Base-by-base conservation (phyloP, 345 rosid genomes). In the Luvunga scandens region DNA sequence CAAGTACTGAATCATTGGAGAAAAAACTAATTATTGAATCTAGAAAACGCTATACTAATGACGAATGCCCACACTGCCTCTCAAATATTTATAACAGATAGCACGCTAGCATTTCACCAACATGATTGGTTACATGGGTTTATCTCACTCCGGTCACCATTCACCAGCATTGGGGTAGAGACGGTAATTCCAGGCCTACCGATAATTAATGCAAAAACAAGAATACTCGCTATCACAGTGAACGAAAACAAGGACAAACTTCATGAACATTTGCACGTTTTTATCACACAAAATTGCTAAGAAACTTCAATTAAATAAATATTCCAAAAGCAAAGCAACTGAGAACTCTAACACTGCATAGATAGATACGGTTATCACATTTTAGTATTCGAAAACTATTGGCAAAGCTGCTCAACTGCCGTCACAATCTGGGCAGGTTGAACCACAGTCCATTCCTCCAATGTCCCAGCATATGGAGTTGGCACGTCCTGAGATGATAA, bases 401-500 rank as follows among this genome's bases (percentile, higher is more conserved):
- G 90, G 88, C 99, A 95, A 42, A 95, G 90, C 89, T 93, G 91
- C 87, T 93, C 96, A 48, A 93, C 94, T 8, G 98, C 99, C 0
- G 97, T 91, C 75, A 95, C 98, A 42, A 93, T 92, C 91, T 92
- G 98, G 53, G 93, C 88, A 7, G 99, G 99, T 80, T 95, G 99
- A 78, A 95, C 98, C 13, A 93, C 92, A 0, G 98, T 95, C 93
- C 92, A 90, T 78, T 95, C 98, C 79, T 95, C 99, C 78, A 95
- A 66, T 4, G 98, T 85, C 69, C 99, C 97, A 0, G 98, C 98
- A 2, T 95, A 93, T 6, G 99, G 97, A 27, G 97, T 95, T 4
- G 98, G 99, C 75, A 95, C 99, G 60, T 95, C 98, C 70, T 95
- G 97, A 7, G 99, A 95, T 79, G 99, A 95, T 84, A 95, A 86